Evolutionary conservation across 495 filamentous ascomycete genomes (phyloP).

Genomic region (Aspergillus kassunensis): DNA sequence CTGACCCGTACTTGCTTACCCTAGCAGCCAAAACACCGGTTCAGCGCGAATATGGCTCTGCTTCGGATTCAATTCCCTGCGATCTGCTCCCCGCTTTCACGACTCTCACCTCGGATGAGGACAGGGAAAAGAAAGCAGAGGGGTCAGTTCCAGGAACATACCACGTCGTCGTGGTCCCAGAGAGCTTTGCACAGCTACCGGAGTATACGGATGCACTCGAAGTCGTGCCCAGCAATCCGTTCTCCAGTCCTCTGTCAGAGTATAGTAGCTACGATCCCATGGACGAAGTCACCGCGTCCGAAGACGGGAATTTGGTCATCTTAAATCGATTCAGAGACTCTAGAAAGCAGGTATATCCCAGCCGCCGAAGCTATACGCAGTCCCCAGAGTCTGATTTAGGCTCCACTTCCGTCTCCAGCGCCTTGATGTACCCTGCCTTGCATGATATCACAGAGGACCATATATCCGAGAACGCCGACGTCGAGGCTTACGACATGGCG

Average conservation of each 20-base stretch:
- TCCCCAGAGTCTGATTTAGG: constrained; percentile 33
- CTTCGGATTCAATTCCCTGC: constrained; percentile 3
- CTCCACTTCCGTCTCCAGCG: constrained; percentile 6
- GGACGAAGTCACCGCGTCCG: constrained; percentile 17
- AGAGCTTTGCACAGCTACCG: constrained; percentile 51
- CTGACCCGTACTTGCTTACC: neutral
- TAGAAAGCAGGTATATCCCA: constrained; percentile 26
- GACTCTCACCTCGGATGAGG: constrained; percentile 55
- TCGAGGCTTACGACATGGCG: constrained; percentile 28
- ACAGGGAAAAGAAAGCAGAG: constrained; percentile 56
- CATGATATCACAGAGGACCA: constrained; percentile 8
- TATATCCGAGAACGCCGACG: constrained; percentile 12
- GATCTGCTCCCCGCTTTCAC: constrained; percentile 51
- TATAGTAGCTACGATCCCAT: constrained; percentile 21
- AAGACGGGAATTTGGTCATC: constrained; percentile 46
- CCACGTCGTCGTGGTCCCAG: constrained; percentile 51
- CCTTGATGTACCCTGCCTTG: constrained; percentile 8
- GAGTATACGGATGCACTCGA: constrained; percentile 43
- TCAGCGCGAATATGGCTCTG: neutral
- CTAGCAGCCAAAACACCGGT: constrained; percentile 5
- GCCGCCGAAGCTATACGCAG: constrained; percentile 26
- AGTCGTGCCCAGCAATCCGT: constrained; percentile 5
- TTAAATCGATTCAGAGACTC: constrained; percentile 48
- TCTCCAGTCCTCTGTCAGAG: constrained; percentile 11
- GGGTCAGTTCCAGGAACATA: constrained; percentile 51